Base-by-base conservation (phyloP, 352 stramenopile genomes). In the Phytophthora pseudosyringae region DNA sequence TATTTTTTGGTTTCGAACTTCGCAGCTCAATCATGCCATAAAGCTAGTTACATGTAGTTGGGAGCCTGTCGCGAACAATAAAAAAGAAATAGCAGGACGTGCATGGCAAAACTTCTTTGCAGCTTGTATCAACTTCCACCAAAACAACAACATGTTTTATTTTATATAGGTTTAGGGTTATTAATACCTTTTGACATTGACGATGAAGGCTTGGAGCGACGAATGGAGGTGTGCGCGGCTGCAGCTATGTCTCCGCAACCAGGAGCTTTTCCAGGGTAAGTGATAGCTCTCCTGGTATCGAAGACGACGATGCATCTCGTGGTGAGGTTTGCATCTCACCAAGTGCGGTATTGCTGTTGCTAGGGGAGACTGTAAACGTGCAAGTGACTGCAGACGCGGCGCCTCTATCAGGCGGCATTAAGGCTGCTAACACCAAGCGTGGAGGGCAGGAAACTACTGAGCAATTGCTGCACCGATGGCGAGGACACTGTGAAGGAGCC, bases 181-280 rank as follows among this genome's bases (percentile, higher is more conserved):
- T 21, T 21, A 21, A 21, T 21, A 21, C 21, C 43, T 56, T 60
- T 59, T 69, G 53, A 53, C 45, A 55, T 10, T 32, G 15, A 38
- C 11, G 36, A 87, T 90, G 77, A 78, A 66, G 40, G 68, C 80
- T 40, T 90, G 80, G 81, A 77, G 68, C 38, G 80, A 93, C 71
- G 84, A 91, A 40, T 93, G 84, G 84, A 76, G 73, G 47, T 74
- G 69, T 52, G 80, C 81, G 57, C 75, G 58, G 28, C 63, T 91
- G 15, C 59, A 69, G 63, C 75, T 93, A 32, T 63, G 73, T 32
- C 70, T 93, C 48, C 84, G 81, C 49, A 47, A 70, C 35, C 46
- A 81, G 4, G 61, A 86, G 59, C 76, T 93, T 35, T 91, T 91
- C 56, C 84, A 91, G 45, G 81, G 84, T 89, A 53, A 49, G 28